phyloP scores from a whole-genome alignment of 352 stramenopile genomes.

The Phytophthora megakarya region DNA sequence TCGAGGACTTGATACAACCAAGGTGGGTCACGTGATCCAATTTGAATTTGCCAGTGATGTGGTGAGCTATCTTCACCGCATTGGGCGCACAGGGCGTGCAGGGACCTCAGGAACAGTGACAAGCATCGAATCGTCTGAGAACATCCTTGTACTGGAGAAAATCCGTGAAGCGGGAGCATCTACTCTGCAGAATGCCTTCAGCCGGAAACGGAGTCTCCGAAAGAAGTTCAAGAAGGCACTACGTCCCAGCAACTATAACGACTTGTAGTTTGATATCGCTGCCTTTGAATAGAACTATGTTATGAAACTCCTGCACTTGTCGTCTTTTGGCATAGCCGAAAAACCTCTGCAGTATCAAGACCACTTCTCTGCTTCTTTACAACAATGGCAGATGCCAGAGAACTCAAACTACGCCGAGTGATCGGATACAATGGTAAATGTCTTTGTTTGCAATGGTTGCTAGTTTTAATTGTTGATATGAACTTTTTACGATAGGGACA shows the following conservation, averaged over 20 bases:
- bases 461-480: too few relatives aligned
- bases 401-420: slow-evolving; percentile 77
- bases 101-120: slow-evolving; percentile 60
- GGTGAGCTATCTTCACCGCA: slow-evolving; percentile 83
- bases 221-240: slow-evolving; percentile 79
- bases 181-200: slow-evolving; percentile 73
- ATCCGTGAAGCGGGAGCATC: slow-evolving; percentile 58
- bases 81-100: slow-evolving; percentile 71
- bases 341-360: not conserved
- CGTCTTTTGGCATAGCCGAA: slow-evolving; percentile 10
- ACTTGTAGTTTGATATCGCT: slow-evolving; percentile 16
- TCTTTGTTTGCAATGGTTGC: not conserved
- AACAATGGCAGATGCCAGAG: slow-evolving; percentile 66
- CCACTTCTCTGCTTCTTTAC: slow-evolving; percentile 3
- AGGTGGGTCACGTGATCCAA: slow-evolving; percentile 76
- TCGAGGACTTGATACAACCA: slow-evolving; percentile 71
- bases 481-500: slow-evolving; percentile 41
- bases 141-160: slow-evolving; percentile 65
- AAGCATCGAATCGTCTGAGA: slow-evolving; percentile 69
- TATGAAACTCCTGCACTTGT: slow-evolving; percentile 31
- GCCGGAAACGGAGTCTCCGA: slow-evolving; percentile 77
- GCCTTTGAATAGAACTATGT: slow-evolving; percentile 16
- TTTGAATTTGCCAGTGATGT: slow-evolving; percentile 84
- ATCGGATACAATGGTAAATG: slow-evolving; percentile 81
- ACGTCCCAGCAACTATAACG: slow-evolving; percentile 2